phyloP scores from a whole-genome alignment of 2,329 filamentous ascomycete species.

The Leptographium radiaticola region DNA sequence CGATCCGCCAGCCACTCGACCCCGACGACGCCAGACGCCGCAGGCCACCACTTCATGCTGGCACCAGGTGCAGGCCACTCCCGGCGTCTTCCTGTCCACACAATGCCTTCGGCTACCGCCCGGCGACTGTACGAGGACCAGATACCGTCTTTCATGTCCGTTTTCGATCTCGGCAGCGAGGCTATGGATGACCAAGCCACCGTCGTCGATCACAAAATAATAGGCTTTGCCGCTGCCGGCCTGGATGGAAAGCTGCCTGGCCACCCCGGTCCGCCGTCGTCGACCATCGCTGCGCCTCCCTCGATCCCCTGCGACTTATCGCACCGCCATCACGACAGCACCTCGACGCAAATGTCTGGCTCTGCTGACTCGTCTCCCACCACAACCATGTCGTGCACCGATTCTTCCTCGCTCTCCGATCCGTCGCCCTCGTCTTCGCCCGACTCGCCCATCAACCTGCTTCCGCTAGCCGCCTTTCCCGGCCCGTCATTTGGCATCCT shows the following conservation, averaged over 20 bases:
- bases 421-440: slow-evolving; percentile 85
- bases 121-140: slow-evolving; percentile 53
- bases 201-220: slow-evolving; percentile 39
- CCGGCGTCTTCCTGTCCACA: slow-evolving; percentile 13
- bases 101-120: slow-evolving; percentile 49
- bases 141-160: slow-evolving; percentile 65
- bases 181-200: slow-evolving; percentile 40
- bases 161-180: slow-evolving; percentile 53
- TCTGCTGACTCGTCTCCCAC: slow-evolving; percentile 93
- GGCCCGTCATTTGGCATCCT: slow-evolving; percentile 42
- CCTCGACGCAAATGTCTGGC: slow-evolving; percentile 64
- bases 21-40: background rate
- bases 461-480: slow-evolving; percentile 57
- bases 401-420: slow-evolving; percentile 81
- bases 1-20: background rate
- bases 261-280: slow-evolving; percentile 15
- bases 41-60: background rate
- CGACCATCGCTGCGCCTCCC: slow-evolving; percentile 1
- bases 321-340: slow-evolving; percentile 64
- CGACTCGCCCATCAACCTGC: slow-evolving; percentile 69
- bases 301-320: slow-evolving; percentile 31
- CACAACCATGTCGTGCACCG: slow-evolving; percentile 82
- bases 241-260: slow-evolving; percentile 21
- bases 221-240: slow-evolving; percentile 27
- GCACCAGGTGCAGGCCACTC: background rate